A percentile compares a stretch with the other conserved stretches of the same genome.
These are phyloP conservation scores for Yarrowia sp. DNA, from an alignment of 805 yeast genomes.

Conservation along the genomic window DNA sequence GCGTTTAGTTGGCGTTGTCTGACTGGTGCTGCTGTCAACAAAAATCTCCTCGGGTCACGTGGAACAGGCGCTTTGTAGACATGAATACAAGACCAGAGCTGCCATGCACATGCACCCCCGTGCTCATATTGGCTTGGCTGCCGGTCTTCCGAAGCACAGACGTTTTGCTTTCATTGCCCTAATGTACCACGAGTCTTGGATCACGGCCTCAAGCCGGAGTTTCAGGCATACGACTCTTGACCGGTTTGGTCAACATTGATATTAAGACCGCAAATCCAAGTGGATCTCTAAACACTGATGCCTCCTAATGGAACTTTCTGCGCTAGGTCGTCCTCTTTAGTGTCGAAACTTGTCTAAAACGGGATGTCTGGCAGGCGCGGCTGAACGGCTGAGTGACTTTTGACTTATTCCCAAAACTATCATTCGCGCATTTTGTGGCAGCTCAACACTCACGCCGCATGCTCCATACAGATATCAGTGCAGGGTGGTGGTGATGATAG, in stretches of 20 bases:
- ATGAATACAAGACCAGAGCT: no score
- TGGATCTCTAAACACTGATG: neutral
- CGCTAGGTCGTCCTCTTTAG: neutral
- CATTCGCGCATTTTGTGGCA: neutral
- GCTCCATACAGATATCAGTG: neutral
- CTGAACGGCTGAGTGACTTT: constrained; percentile 13
- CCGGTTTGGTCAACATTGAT: neutral
- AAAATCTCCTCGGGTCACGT: neutral
- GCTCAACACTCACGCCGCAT: neutral
- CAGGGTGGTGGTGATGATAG: neutral
- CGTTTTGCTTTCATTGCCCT: neutral
- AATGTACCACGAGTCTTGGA: neutral
- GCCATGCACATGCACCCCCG: constrained; percentile 13
- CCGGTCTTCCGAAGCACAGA: constrained; percentile 14
- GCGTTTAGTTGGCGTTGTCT: neutral
- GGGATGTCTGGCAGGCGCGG: constrained; percentile 21
- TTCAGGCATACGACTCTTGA: neutral
- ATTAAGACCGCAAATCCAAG: neutral
- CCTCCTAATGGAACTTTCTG: neutral
- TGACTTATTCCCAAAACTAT: constrained; percentile 3
- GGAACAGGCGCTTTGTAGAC: neutral
- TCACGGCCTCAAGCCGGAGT: neutral
- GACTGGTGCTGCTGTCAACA: neutral
- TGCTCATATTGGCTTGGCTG: constrained; percentile 28
- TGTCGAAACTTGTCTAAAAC: constrained; percentile 1